phyloP scores from a whole-genome alignment of 2,329 filamentous ascomycete species.

The Blumeria hordei region DNA sequence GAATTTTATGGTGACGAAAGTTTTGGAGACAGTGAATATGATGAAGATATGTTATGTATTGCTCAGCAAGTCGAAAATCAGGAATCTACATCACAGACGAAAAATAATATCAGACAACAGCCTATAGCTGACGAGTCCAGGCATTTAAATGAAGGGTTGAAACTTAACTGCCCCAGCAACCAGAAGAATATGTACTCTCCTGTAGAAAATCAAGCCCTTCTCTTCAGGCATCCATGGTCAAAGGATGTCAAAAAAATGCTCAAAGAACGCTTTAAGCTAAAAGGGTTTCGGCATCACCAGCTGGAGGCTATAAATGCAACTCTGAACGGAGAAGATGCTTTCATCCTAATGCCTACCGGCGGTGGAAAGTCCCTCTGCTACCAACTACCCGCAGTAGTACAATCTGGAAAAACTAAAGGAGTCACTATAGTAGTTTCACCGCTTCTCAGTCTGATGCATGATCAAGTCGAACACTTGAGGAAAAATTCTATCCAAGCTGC shows the following conservation, averaged over 20 bases:
- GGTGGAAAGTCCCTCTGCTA: slow-evolving; percentile 95
- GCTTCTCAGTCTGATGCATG: slow-evolving; percentile 85
- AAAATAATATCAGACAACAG: background rate
- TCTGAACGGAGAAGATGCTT: slow-evolving; percentile 63
- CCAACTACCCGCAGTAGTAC: slow-evolving; percentile 71
- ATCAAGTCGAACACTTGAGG: slow-evolving; percentile 69
- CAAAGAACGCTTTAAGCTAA: slow-evolving; percentile 61
- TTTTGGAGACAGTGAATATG: slow-evolving; percentile 6
- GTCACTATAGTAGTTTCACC: slow-evolving; percentile 92
- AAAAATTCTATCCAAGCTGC: slow-evolving; percentile 55
- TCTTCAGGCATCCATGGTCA: slow-evolving; percentile 59
- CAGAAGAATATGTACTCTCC: slow-evolving; percentile 13
- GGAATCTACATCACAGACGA: slow-evolving; percentile 6
- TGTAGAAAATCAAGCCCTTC: slow-evolving; percentile 19
- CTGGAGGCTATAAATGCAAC: slow-evolving; percentile 92
- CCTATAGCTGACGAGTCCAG: background rate
- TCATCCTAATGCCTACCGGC: slow-evolving; percentile 93
- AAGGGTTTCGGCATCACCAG: slow-evolving; percentile 74
- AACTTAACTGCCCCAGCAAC: slow-evolving; percentile 1
- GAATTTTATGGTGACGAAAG: slow-evolving; percentile 2
- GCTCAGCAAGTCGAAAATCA: slow-evolving; percentile 20
- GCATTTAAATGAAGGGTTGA: slow-evolving; percentile 4
- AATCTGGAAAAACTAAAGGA: slow-evolving; percentile 55
- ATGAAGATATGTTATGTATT: slow-evolving; percentile 17
- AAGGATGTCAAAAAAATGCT: slow-evolving; percentile 59